Evolutionary conservation across 441 rosid species (phyloP), one percentile per base, ranked within the genome.

Genomic region (Syzygium malaccense): DNA sequence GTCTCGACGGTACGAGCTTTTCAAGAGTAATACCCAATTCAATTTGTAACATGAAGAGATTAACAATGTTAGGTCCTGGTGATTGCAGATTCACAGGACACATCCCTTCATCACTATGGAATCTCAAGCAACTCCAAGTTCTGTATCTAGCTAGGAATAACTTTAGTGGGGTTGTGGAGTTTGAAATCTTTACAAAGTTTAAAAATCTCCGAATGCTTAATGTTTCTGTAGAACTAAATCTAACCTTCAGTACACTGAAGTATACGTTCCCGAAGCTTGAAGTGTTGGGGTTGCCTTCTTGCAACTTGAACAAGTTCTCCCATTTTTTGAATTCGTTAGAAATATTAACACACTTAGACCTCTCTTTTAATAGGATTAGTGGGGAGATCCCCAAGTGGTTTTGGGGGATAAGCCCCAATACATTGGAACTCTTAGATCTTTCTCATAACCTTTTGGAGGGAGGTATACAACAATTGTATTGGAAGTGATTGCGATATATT

Each of bases 1-100:
- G 30, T 58, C 3, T 58, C 3, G 3, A 26, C 0, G 15, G 30
- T 4, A 58, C 3, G 0, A 12, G 3, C 64, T 58, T 58, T 28
- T 11, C 8, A 11, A 30, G 15, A 58, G 64, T 26, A 26, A 58
- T 58, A 58, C 64, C 64, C 14, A 1, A 26, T 26, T 58, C 64
- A 26, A 58, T 58, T 12, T 30, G 64, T 10, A 58, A 12, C 64
- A 26, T 58, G 30, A 58, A 58, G 30, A 58, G 64, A 12, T 58
- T 58, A 12, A 26, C 14, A 26, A 0, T 58, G 4, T 58, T 58
- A 11, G 30, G 14, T 58, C 64, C 26, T 26, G 11, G n/a, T 26
- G 64, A 26, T 28, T 58, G 64, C 28, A 58, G 6, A 58, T 58
- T 58, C 30, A 58, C 7, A 58, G 17, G 64, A 58, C 15, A 26